A percentile compares a stretch with the other conserved stretches of the same genome.
Evolutionary conservation across 2,329 filamentous ascomycete species (phyloP).

Genomic region (Falciphora oryzae): DNA sequence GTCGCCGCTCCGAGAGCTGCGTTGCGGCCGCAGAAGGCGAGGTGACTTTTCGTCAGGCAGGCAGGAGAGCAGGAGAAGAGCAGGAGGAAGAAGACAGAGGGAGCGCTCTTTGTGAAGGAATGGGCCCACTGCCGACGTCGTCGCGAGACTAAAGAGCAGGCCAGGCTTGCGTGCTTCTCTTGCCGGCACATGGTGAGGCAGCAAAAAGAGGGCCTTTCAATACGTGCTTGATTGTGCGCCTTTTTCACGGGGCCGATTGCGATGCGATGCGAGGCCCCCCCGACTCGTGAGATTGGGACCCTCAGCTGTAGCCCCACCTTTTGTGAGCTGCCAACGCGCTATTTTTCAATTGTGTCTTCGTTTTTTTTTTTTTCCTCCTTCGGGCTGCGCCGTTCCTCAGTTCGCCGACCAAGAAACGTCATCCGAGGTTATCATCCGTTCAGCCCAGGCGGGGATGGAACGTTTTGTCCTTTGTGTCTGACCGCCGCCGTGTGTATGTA

Average conservation of each 20-base stretch:
- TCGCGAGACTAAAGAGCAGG: background rate
- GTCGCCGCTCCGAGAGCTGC: too few species aligned
- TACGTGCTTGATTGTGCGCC: background rate
- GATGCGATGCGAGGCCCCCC: background rate
- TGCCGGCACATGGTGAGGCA: background rate
- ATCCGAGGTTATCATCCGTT: background rate
- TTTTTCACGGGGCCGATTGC: background rate
- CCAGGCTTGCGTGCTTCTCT: too few species aligned
- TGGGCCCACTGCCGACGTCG: too few species aligned
- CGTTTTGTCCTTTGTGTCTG: background rate
- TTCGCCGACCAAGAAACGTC: background rate
- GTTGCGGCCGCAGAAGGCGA: too few species aligned
- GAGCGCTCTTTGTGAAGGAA: background rate
- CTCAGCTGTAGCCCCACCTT: background rate
- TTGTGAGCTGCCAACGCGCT: background rate
- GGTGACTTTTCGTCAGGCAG: background rate
- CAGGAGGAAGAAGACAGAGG: too few species aligned
- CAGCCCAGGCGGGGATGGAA: background rate
- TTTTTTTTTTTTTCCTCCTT: background rate
- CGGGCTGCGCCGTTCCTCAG: too few species aligned
- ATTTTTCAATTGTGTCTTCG: background rate
- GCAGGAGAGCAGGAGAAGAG: background rate
- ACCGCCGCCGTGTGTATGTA: background rate
- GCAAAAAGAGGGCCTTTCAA: background rate
- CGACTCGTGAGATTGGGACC: background rate